Evolutionary conservation across 139 green algal species (phyloP), one percentile per base, ranked within the genome.

Genomic region (Chlorella sp.): DNA sequence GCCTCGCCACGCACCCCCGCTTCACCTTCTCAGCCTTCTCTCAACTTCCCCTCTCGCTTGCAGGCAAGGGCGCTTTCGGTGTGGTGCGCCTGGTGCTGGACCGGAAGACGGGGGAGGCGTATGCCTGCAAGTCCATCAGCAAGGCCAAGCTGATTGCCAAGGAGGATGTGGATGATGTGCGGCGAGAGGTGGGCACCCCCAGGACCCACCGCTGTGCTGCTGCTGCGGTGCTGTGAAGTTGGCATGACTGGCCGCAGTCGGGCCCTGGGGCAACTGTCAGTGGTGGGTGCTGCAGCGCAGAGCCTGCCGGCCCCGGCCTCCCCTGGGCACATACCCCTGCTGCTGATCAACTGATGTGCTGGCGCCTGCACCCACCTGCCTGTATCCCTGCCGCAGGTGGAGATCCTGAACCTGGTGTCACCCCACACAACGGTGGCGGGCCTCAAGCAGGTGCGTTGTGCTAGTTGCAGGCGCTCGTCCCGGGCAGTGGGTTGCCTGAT

Each of bases 101-200:
- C 18, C 93, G 90, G 83, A 26, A 36, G 4, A 96, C 93, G 16
- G 93, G 93, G 26, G 68, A 96, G 75, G 37, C 94, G 75, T 96
- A 93, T 37, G 97, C 97, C 18, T 98, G 96, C 95, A 99, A 99
- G 91, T 94, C 95, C 64, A 99, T 99, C 91, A 94, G 93, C 76
- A 99, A 99, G 94, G 93, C 94, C 77, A 99, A 99, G 93, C 93
- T 99, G 36, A 91, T 92, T 64, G 95, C 39, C 64, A 69, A 92
- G 32, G 97, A 99, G 81, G 98, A 99, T 90, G 94, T 99, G 36
- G 96, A 99, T 64, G 98, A 99, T 87, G 96, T 99, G 68, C 86
- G 95, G 90, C 93, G 97, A 0, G 98, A 99, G 92, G 96, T 99
- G 81, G 34, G 66, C 37, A 78, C 39, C 5, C 4, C 42, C 42